Percentiles rank a stretch among this genome's conserved stretches.
These are phyloP conservation scores for Apiospora marii DNA, from an alignment of 2,329 filamentous ascomycete genomes.

Conservation along the genomic window DNA sequence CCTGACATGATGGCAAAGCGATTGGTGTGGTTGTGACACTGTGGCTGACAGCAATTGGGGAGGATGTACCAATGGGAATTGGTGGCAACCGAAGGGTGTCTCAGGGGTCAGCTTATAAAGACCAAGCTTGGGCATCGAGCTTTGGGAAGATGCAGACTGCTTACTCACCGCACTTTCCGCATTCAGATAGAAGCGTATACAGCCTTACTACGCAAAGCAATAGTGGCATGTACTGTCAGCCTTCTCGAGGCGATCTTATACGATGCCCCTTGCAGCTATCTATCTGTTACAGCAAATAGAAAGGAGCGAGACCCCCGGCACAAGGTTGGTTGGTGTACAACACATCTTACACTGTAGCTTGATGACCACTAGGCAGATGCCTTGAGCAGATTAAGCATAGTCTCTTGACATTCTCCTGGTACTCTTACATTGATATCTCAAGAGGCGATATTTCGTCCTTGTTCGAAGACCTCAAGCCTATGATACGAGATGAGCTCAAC, in stretches of 20 bases:
- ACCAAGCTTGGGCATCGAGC: not conserved
- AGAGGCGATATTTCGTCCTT: not conserved
- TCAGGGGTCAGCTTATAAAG: not conserved
- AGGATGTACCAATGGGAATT: not conserved
- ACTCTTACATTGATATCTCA: not conserved
- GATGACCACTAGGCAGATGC: not conserved
- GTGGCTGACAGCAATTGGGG: conserved; percentile 2
- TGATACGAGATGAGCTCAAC: not conserved
- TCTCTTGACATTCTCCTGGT: not conserved
- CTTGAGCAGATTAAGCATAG: not conserved
- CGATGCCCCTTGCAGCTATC: not conserved
- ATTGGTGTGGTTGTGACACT: not conserved
- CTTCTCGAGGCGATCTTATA: not conserved
- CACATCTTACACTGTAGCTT: not conserved
- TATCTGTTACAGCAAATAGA: not conserved
- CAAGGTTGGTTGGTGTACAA: not conserved
- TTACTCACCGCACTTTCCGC: not conserved
- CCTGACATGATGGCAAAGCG: not conserved
- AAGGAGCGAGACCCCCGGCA: not conserved
- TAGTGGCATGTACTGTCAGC: not conserved
- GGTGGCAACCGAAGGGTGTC: not conserved
- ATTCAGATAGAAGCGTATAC: not conserved
- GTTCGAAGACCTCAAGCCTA: not conserved
- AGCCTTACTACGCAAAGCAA: conserved; percentile 1
- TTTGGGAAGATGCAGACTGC: not conserved